phyloP scores from a whole-genome alignment of 345 rosid genomes.

The Limnanthes douglasii region DNA sequence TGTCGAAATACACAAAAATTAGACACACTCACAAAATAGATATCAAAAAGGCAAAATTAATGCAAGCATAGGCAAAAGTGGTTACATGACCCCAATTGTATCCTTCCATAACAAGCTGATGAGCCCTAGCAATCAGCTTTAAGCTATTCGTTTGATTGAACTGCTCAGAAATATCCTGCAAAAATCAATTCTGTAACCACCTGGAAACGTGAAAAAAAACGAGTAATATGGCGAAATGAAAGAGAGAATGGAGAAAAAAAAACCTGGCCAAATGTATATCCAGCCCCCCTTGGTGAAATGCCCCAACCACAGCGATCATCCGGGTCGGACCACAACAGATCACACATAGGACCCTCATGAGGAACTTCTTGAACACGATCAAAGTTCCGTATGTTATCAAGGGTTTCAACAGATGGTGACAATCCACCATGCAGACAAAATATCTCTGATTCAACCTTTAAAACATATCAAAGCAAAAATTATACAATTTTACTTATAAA shows the following conservation, averaged over 20 bases:
- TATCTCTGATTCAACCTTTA: constrained; percentile 92
- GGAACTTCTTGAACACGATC: constrained; percentile 97
- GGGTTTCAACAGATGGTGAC: constrained; percentile 86
- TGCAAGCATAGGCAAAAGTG: constrained; percentile 4
- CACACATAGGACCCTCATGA: constrained; percentile 98
- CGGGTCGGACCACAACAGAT: constrained; percentile 96
- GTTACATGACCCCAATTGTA: constrained; percentile 96
- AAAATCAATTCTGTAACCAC: constrained; percentile 2
- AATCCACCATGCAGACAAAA: constrained; percentile 91
- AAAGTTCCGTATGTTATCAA: constrained; percentile 80
- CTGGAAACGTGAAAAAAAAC: neutral
- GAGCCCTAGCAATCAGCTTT: constrained; percentile 90
- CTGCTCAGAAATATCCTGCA: constrained; percentile 92
- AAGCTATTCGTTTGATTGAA: constrained; percentile 81
- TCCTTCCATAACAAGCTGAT: constrained; percentile 95
- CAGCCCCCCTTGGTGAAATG: constrained; percentile 94
- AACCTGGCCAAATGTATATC: constrained; percentile 97
- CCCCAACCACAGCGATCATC: constrained; percentile 99
- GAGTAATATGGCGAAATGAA: neutral
- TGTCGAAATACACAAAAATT: constrained; percentile 15
- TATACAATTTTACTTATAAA: too few species aligned
- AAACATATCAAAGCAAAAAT: too few species aligned
- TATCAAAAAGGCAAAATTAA: neutral
- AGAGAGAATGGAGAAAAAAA: neutral
- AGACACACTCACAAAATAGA: constrained; percentile 1